Evolutionary conservation across 345 rosid species (phyloP).

Genomic region (Eucalyptus marginata): DNA sequence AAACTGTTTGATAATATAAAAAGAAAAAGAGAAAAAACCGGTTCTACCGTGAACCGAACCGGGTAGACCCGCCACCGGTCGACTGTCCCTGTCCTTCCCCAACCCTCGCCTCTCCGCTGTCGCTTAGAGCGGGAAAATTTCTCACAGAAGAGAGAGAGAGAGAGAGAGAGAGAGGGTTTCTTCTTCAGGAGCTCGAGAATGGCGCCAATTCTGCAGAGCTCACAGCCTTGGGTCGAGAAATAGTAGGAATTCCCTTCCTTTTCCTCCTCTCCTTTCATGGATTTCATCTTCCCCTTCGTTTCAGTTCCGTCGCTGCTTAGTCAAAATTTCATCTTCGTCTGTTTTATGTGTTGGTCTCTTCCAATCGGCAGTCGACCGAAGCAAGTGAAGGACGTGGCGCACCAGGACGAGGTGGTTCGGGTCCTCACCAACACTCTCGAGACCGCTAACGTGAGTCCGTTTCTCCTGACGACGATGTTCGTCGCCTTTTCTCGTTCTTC

Average conservation of each 20-base stretch:
- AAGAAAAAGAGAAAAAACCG: background rate
- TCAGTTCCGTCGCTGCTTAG: background rate
- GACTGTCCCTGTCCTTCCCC: background rate
- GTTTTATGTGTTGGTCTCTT: background rate
- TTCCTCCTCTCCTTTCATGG: background rate
- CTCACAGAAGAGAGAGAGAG: background rate
- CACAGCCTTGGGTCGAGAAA: constrained; percentile 97
- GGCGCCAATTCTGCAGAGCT: constrained; percentile 83
- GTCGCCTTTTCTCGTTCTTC: background rate
- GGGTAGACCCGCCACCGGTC: background rate
- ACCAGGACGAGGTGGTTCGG: constrained; percentile 97
- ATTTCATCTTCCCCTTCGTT: background rate
- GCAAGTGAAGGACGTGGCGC: constrained; percentile 88
- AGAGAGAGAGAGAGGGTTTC: background rate
- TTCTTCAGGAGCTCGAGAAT: constrained; percentile 1
- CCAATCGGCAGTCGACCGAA: constrained; percentile 58
- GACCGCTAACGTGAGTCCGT: constrained; percentile 39
- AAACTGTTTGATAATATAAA: background rate
- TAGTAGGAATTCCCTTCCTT: constrained; percentile 16
- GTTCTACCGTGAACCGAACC: background rate
- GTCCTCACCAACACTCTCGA: constrained; percentile 95
- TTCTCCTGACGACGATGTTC: background rate
- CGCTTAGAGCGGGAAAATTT: background rate
- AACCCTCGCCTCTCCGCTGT: background rate
- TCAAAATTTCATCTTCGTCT: background rate